phyloP scores from a whole-genome alignment of 2,329 filamentous ascomycete genomes.

The Aspergillus luchuensis region DNA sequence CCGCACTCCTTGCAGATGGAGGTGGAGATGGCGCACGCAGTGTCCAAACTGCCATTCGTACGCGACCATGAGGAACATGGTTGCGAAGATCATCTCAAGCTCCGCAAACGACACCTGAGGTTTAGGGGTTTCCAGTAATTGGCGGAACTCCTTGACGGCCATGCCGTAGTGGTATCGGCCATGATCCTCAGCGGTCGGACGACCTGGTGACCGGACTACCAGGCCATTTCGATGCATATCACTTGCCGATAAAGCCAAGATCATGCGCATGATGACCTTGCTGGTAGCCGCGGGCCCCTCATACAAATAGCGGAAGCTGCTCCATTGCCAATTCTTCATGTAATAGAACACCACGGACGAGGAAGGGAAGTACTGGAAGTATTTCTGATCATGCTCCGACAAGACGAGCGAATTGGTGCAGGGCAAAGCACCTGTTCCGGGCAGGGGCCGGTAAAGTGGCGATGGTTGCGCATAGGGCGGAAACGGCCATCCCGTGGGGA shows the following conservation, averaged over 20 bases:
- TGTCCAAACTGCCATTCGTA: conserved; percentile 43
- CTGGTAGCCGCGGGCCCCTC: conserved; percentile 37
- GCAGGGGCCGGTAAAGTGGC: conserved; percentile 31
- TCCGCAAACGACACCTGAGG: conserved; percentile 31
- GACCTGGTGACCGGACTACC: conserved; percentile 27
- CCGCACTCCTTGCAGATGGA: conserved; percentile 41
- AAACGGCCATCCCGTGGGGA: conserved; percentile 17
- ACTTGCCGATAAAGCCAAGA: conserved; percentile 40
- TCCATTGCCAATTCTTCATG: conserved; percentile 44
- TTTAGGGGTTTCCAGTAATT: conserved; percentile 34
- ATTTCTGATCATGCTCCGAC: conserved; percentile 36
- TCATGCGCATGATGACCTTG: conserved; percentile 45
- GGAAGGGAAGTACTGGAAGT: conserved; percentile 39
- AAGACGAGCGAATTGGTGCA: conserved; percentile 40
- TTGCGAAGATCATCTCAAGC: conserved; percentile 39
- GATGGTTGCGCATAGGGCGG: conserved; percentile 18
- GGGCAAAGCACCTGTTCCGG: conserved; percentile 17
- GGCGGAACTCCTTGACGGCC: conserved; percentile 41
- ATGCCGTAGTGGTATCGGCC: conserved; percentile 39
- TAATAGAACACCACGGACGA: conserved; percentile 39
- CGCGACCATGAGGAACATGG: conserved; percentile 40
- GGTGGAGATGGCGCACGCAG: conserved; percentile 36
- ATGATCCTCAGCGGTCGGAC: conserved; percentile 33
- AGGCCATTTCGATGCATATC: conserved; percentile 41
- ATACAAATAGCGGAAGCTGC: conserved; percentile 40